Conservation (phyloP, 2,329 filamentous ascomycete genomes). For the Alternaria tenuissima region DNA sequence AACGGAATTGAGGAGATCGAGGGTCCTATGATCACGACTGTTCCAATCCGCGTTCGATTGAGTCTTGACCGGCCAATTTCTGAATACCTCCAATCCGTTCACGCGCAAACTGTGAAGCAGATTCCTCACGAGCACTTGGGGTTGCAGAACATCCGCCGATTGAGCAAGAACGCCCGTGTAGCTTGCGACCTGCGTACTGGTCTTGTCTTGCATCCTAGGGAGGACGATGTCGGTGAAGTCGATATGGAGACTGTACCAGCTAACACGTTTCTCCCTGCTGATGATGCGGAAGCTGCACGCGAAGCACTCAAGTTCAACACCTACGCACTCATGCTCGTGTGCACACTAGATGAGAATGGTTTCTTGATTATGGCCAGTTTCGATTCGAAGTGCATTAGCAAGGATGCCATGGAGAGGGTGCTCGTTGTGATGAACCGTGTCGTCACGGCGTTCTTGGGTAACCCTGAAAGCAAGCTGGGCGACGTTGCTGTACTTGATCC, state of each 20-base stretch:
- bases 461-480: constrained; percentile 43
- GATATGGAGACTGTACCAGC: constrained; percentile 51
- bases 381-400: constrained; percentile 66
- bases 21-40: constrained; percentile 68
- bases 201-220: constrained; percentile 50
- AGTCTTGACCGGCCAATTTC: constrained; percentile 54
- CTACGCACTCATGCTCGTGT: constrained; percentile 72
- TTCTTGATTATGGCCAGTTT: constrained; percentile 71
- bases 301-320: constrained; percentile 66
- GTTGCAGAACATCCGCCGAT: constrained; percentile 64
- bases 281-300: constrained; percentile 65
- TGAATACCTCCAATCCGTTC: constrained; percentile 65
- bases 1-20: constrained; percentile 62
- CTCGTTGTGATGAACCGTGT: constrained; percentile 62
- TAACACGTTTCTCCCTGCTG: constrained; percentile 63
- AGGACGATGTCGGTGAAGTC: constrained; percentile 31
- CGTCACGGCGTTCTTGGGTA: constrained; percentile 60
- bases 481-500: constrained; percentile 40
- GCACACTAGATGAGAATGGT: constrained; percentile 64
- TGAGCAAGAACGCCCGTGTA: constrained; percentile 45
- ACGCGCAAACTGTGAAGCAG: constrained; percentile 63
- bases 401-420: constrained; percentile 61
- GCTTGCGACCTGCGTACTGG: constrained; percentile 49
- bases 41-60: constrained; percentile 63
- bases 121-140: constrained; percentile 72